Evolutionary conservation across 75 land plant species (phyloP).

Genomic region (Pinus tabuliformis): DNA sequence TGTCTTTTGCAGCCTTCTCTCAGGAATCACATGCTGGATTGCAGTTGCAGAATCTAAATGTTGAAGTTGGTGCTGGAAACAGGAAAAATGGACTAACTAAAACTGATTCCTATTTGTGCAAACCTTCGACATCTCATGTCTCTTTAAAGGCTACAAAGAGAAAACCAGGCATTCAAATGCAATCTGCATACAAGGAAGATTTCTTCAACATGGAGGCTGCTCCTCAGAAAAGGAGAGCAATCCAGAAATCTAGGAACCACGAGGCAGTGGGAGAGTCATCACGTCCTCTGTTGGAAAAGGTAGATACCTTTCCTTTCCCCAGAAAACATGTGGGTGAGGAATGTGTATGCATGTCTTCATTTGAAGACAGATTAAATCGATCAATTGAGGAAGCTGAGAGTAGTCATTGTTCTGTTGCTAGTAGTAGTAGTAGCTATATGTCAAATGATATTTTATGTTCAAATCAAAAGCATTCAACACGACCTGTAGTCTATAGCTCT

Average conservation of each 20-base stretch:
- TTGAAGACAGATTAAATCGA: slow-evolving; percentile 16
- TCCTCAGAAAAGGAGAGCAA: slow-evolving; percentile 14
- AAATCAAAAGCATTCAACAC: slow-evolving; percentile 6
- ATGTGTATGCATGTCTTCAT: slow-evolving; percentile 35
- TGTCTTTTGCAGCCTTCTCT: background rate
- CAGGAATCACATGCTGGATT: slow-evolving; percentile 2
- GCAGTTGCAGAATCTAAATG: background rate
- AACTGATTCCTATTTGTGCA: background rate
- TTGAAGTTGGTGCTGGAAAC: background rate
- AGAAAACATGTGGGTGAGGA: slow-evolving; percentile 28
- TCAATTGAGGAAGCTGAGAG: slow-evolving; percentile 24
- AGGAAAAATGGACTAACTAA: background rate
- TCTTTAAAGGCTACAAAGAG: slow-evolving; percentile 15
- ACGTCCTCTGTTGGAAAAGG: slow-evolving; percentile 27
- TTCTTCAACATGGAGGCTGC: background rate
- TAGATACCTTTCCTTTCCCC: slow-evolving; percentile 48
- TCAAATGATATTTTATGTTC: slow-evolving; percentile 10
- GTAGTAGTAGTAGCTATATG: slow-evolving; percentile 24
- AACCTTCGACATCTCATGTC: background rate
- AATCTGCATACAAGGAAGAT: slow-evolving; percentile 11
- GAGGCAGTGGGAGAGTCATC: background rate
- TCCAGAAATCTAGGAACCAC: slow-evolving; percentile 15
- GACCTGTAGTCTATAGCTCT: slow-evolving; percentile 13
- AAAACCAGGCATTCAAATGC: slow-evolving; percentile 1
- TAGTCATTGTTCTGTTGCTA: slow-evolving; percentile 50